A percentile compares a stretch with the other conserved stretches of the same genome.
Evolutionary conservation across 2,329 filamentous ascomycete species (phyloP).

Genomic region (Drechslerella stenobrocha): DNA sequence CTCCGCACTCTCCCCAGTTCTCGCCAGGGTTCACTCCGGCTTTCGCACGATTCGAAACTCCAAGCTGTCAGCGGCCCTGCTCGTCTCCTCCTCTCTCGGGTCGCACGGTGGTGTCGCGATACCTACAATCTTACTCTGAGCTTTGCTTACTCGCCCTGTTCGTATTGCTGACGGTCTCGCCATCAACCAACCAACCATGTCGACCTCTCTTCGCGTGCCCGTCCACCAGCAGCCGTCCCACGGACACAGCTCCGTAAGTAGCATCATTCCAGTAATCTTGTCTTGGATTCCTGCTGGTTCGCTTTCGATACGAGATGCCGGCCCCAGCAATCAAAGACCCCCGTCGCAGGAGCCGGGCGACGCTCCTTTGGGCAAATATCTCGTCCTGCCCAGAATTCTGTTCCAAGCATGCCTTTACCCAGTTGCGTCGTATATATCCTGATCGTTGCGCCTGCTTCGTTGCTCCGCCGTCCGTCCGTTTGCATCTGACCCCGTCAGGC

Average conservation of each 20-base stretch:
- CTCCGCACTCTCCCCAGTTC: conserved; percentile 30
- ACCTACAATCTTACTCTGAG: not conserved
- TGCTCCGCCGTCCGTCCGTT: not conserved
- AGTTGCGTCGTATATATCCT: not conserved
- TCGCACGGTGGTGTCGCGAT: conserved; percentile 5
- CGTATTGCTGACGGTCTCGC: conserved; percentile 39
- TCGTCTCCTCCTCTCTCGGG: not conserved
- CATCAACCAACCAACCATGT: conserved; percentile 17
- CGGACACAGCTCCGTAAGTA: conserved; percentile 43
- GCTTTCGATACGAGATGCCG: conserved; percentile 7
- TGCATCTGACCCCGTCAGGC: no score
- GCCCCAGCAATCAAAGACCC: not conserved
- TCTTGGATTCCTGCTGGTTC: conserved; percentile 26
- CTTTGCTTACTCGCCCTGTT: not conserved
- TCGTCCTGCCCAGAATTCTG: not conserved
- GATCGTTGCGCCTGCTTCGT: not conserved
- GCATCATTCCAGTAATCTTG: no score
- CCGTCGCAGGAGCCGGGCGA: not conserved
- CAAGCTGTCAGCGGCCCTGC: conserved; percentile 1
- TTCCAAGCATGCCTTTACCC: not conserved
- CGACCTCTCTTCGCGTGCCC: conserved; percentile 16
- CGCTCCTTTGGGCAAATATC: not conserved
- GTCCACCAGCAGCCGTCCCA: conserved; percentile 30
- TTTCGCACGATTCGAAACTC: conserved; percentile 7
- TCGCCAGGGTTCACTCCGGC: no score